A percentile compares a stretch with the other conserved stretches of the same genome.
Conservation (phyloP, 176 grass and related monocot genomes). For the Hsuehochloa calcarea region DNA sequence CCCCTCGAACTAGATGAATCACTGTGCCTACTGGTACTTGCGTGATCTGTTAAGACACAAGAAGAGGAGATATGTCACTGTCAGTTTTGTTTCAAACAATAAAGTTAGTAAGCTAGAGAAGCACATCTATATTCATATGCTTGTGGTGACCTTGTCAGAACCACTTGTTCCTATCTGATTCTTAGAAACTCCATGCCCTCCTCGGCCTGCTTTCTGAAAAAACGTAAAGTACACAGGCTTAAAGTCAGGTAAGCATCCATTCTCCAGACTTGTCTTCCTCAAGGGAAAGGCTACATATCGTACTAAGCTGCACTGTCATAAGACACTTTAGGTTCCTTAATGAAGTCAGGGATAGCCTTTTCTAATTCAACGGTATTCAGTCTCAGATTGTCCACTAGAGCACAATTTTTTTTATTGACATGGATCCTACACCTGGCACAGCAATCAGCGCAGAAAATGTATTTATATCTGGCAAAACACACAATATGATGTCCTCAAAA, state of each 20-base stretch:
- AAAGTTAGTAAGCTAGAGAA: neutral
- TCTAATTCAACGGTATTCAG: constrained; percentile 3
- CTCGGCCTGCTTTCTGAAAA: constrained; percentile 72
- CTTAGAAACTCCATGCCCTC: constrained; percentile 65
- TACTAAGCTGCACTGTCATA: neutral
- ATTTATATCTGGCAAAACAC: neutral
- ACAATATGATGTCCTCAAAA: neutral
- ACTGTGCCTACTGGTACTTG: constrained; percentile 88
- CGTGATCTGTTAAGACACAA: constrained; percentile 46
- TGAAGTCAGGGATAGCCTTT: neutral
- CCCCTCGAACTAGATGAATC: constrained; percentile 53
- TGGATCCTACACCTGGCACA: neutral
- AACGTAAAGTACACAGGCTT: neutral
- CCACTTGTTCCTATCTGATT: constrained; percentile 70
- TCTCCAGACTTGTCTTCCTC: neutral
- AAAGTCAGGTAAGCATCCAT: constrained; percentile 15
- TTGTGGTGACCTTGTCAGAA: constrained; percentile 53
- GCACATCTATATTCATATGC: neutral
- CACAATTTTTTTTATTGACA: neutral
- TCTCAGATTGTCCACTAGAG: neutral
- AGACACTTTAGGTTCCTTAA: neutral
- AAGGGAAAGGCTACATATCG: neutral
- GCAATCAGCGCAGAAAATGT: neutral
- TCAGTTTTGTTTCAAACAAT: neutral
- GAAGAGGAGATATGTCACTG: neutral